Percentiles rank a stretch among this genome's conserved stretches.
phyloP scores from a whole-genome alignment of 176 grass and related monocot species.

The Microstegium vimineum region DNA sequence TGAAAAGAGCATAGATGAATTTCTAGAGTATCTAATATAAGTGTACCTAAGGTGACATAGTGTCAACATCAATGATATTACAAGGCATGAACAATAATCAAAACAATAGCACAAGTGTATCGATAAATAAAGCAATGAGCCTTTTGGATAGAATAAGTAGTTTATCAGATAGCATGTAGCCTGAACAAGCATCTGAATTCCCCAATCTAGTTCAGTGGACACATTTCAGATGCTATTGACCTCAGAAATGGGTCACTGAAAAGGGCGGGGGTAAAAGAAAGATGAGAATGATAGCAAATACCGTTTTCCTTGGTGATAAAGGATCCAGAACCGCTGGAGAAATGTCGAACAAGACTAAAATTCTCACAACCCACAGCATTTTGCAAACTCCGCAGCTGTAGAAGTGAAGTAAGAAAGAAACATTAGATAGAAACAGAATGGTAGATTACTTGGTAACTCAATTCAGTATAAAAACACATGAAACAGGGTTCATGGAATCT shows the following conservation, averaged over 20 bases:
- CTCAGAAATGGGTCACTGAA: neutral
- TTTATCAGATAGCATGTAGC: neutral
- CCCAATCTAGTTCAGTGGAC: neutral
- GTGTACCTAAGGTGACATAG: neutral
- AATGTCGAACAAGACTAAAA: slow-evolving; percentile 40
- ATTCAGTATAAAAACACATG: neutral
- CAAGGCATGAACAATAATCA: neutral
- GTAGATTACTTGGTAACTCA: neutral
- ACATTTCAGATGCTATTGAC: neutral
- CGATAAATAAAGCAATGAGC: neutral
- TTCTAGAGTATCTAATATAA: neutral
- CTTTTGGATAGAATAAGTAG: neutral
- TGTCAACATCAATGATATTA: neutral
- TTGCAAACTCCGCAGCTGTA: slow-evolving; percentile 69
- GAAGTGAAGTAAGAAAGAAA: neutral
- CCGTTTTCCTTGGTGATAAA: slow-evolving; percentile 38
- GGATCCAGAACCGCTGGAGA: slow-evolving; percentile 48
- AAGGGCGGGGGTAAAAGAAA: too few relatives aligned
- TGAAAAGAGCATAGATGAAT: neutral
- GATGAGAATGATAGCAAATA: neutral
- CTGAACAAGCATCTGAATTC: neutral
- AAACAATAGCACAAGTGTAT: neutral
- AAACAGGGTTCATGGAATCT: neutral
- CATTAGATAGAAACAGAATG: neutral
- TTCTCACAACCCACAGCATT: slow-evolving; percentile 40